A percentile compares a stretch with the other conserved stretches of the same genome.
These are phyloP conservation scores for Kuraishia molischiana DNA, from an alignment of 805 yeast genomes.

Conservation along the genomic window DNA sequence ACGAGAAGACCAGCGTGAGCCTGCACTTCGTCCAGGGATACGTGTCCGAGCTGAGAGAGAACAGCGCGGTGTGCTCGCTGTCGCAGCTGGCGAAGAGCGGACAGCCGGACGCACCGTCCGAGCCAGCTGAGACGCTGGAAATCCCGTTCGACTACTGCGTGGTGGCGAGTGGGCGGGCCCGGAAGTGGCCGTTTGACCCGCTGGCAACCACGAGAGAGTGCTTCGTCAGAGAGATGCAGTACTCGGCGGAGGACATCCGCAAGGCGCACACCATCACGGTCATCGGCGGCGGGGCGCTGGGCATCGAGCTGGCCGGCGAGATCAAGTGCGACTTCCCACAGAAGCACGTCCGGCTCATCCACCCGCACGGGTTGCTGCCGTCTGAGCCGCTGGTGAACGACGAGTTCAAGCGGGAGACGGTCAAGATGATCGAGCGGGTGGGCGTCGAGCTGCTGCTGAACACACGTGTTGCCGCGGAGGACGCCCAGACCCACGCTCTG, in stretches of 20 bases:
- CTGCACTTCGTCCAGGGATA: too few relatives aligned
- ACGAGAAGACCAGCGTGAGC: too few relatives aligned
- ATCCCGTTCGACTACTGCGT: constrained; percentile 69
- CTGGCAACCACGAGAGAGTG: constrained; percentile 22
- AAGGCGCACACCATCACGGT: constrained; percentile 27
- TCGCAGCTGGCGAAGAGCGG: too few relatives aligned
- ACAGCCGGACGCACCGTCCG: too few relatives aligned
- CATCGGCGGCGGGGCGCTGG: constrained; percentile 45
- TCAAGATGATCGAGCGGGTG: constrained; percentile 2
- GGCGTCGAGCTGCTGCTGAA: constrained; percentile 7
- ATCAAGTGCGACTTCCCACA: constrained; percentile 26
- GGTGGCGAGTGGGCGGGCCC: constrained; percentile 69
- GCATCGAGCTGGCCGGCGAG: constrained; percentile 41
- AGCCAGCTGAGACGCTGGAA: constrained; percentile 49
- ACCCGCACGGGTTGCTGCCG: constrained; percentile 78
- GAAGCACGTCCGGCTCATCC: constrained; percentile 52
- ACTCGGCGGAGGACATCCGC: constrained; percentile 15
- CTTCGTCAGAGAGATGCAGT: neutral
- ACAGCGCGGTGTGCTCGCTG: too few relatives aligned
- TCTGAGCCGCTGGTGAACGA: constrained; percentile 34
- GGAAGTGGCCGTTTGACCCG: constrained; percentile 65
- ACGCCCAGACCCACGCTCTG: constrained; percentile 1
- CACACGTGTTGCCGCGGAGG: constrained; percentile 7
- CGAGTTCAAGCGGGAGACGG: constrained; percentile 4
- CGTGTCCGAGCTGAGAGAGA: too few relatives aligned